These are phyloP conservation scores for Colletotrichum australisinense DNA, from an alignment of 2,329 filamentous ascomycete species.

Conservation along the genomic window DNA sequence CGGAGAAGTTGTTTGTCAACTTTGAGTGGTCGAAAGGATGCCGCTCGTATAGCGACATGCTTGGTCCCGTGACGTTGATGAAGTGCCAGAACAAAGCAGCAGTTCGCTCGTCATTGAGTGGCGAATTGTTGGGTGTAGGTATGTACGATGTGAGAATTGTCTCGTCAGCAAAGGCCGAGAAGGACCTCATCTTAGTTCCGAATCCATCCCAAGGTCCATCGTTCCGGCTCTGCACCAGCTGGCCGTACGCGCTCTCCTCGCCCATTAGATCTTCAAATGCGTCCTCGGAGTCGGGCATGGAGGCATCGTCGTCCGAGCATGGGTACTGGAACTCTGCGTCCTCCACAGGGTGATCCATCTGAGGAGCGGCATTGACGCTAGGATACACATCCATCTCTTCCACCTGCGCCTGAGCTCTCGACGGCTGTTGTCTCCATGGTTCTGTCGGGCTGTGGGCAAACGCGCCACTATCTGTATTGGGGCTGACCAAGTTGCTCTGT, in stretches of 20 bases:
- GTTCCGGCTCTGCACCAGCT: conserved; percentile 50
- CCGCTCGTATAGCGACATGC: conserved; percentile 88
- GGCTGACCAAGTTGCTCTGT: conserved; percentile 22
- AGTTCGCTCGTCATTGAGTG: conserved; percentile 83
- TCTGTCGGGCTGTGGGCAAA: conserved; percentile 4
- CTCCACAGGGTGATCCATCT: not conserved
- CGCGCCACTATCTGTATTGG: conserved; percentile 15
- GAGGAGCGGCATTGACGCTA: not conserved
- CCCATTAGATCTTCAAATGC: conserved; percentile 57
- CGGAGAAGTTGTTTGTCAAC: conserved; percentile 69
- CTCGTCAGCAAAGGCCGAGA: conserved; percentile 59
- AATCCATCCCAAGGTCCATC: conserved; percentile 52
- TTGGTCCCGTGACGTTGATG: conserved; percentile 87
- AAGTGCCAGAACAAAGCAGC: conserved; percentile 92
- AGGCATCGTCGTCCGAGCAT: conserved; percentile 70
- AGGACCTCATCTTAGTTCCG: conserved; percentile 60
- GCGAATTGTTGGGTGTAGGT: conserved; percentile 73
- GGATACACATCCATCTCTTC: conserved; percentile 5
- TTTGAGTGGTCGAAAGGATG: conserved; percentile 79
- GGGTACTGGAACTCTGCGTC: conserved; percentile 51
- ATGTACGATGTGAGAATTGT: conserved; percentile 73
- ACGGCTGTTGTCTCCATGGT: conserved; percentile 3
- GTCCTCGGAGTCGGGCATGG: conserved; percentile 71
- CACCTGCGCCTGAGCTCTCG: not conserved
- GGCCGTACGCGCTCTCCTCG: conserved; percentile 49